Evolutionary conservation across 1,284 basidiomycete species (phyloP).

Genomic region (Phellopilus nigrolimitatus): DNA sequence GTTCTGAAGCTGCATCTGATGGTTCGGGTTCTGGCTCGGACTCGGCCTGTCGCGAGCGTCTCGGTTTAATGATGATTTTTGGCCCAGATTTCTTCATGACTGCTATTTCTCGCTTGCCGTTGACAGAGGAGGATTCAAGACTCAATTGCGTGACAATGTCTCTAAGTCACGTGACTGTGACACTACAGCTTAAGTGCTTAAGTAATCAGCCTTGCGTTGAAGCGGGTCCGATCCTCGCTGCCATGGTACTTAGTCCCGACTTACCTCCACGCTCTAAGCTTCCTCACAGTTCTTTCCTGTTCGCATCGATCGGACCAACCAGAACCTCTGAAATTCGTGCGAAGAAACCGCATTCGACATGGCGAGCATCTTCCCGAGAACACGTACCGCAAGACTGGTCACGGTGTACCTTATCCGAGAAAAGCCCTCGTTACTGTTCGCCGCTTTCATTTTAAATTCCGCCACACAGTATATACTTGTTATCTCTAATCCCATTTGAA

Average conservation of each 20-base stretch:
- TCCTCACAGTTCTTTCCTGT: no score
- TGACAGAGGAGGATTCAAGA: no score
- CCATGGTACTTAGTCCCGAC: no score
- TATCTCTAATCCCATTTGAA: background rate
- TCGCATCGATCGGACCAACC: no score
- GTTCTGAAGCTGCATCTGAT: slow-evolving; percentile 10
- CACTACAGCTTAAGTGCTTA: no score
- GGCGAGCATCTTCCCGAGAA: background rate
- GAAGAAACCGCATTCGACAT: background rate
- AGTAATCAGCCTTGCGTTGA: no score
- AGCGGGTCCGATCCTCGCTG: no score
- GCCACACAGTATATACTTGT: background rate
- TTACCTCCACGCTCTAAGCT: no score
- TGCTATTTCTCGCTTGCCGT: no score
- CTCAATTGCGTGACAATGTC: no score
- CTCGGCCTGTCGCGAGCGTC: slow-evolving; percentile 31
- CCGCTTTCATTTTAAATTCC: background rate
- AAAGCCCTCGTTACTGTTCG: slow-evolving; percentile 13
- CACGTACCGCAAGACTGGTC: background rate
- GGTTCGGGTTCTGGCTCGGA: slow-evolving; percentile 19
- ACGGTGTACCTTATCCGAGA: slow-evolving; percentile 12
- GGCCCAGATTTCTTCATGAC: slow-evolving; percentile 22
- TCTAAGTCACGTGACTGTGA: background rate
- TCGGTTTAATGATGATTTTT: slow-evolving; percentile 53
- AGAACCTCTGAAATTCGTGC: background rate